Evolutionary conservation across 495 filamentous ascomycete species (phyloP).

Genomic region (Neurospora sp.): DNA sequence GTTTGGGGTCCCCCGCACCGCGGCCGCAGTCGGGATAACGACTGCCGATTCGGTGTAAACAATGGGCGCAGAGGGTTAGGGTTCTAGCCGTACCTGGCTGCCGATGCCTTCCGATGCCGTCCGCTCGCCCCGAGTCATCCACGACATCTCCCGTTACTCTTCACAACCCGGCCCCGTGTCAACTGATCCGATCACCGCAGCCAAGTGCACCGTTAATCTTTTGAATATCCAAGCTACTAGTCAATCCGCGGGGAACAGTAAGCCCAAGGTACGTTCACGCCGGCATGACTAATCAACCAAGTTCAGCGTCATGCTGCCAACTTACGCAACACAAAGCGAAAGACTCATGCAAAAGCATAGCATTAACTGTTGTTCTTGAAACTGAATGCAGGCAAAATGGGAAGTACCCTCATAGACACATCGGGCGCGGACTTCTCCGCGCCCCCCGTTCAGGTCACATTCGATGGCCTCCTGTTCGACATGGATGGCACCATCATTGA

Average conservation of each 20-base stretch:
- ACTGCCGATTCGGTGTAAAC: background rate
- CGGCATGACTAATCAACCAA: background rate
- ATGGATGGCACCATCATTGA: slow-evolving; percentile 85
- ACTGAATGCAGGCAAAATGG: slow-evolving; percentile 5
- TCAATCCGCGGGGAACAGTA: background rate
- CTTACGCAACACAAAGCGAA: background rate
- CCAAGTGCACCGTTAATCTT: background rate
- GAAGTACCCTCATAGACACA: slow-evolving; percentile 4
- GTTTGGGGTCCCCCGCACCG: background rate
- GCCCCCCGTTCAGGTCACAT: slow-evolving; percentile 48
- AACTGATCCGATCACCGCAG: background rate
- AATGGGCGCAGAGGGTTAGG: background rate
- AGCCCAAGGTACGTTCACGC: background rate
- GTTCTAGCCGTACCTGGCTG: background rate
- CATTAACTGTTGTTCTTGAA: background rate
- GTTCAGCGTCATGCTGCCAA: background rate
- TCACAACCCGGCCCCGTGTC: background rate
- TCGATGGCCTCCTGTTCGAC: slow-evolving; percentile 79
- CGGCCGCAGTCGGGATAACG: background rate
- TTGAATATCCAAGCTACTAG: background rate
- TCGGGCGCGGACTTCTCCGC: slow-evolving; percentile 40
- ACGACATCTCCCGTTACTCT: background rate
- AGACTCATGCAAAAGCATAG: background rate
- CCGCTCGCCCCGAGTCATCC: background rate
- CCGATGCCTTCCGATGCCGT: background rate